Percentiles rank a stretch among this genome's conserved stretches.
Conservation (phyloP, 1,139 yeast genomes). For the Sugiyamaella japonica region DNA sequence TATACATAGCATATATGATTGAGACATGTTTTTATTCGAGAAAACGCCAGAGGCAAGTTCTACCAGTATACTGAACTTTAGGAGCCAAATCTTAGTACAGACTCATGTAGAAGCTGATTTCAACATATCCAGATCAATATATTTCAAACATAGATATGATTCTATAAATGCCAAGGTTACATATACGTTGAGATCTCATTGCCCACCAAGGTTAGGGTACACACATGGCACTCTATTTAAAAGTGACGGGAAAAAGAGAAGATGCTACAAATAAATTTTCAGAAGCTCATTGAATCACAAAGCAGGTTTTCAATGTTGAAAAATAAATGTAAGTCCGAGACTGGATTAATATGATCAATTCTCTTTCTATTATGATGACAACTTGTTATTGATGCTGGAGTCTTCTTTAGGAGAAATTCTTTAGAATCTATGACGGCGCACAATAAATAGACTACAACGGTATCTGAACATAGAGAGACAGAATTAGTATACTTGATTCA, state of each 20-base stretch:
- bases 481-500: too few relatives aligned
- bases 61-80: too few relatives aligned
- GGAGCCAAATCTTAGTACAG: not conserved
- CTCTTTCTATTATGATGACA: slow-evolving; percentile 11
- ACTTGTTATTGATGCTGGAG: slow-evolving; percentile 22
- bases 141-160: too few relatives aligned
- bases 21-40: too few relatives aligned
- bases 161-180: too few relatives aligned
- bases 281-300: not conserved
- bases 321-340: not conserved
- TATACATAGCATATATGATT: too few relatives aligned
- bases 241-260: not conserved
- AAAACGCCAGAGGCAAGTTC: too few relatives aligned
- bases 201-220: not conserved
- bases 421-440: slow-evolving; percentile 24
- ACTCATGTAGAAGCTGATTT: not conserved
- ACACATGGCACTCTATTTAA: not conserved
- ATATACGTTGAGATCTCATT: too few relatives aligned
- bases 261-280: not conserved
- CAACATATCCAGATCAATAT: too few relatives aligned
- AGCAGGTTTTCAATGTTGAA: not conserved
- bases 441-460: slow-evolving; percentile 96
- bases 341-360: not conserved
- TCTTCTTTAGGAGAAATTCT: slow-evolving; percentile 24
- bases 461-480: slow-evolving; percentile 60